Base-by-base conservation (phyloP, 768 basidiomycete genomes). In the Mycena kentingensis region DNA sequence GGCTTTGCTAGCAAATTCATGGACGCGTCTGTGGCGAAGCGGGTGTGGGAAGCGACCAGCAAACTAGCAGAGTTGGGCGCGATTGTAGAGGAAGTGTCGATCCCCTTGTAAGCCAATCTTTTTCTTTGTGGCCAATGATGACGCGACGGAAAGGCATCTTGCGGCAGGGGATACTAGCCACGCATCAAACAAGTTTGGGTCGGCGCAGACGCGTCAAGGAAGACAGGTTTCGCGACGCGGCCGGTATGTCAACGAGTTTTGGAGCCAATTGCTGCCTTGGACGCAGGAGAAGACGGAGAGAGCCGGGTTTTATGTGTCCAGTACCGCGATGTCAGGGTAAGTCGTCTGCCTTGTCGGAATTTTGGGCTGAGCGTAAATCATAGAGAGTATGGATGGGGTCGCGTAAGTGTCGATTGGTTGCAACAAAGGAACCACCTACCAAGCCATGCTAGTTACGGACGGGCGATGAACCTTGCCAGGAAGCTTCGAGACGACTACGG, bases 401-500 rank as follows among this genome's bases (percentile, higher is more conserved):
- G 48, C 26, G 51, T 4, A 16, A 19, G 25, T 3, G 25, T 29
- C 21, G 31, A 11, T 43, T 25, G 29, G 4, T 29, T 22, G 28
- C 11, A n/a, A 16, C n/a, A 27, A 19, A 15, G 36, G 25, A 34
- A 49, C 51, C 32, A 56, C 50, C 6, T 25, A 28, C 4, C 8
- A 3, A 24, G 2, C 11, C 4, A 15, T 41, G 3, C 6, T 5
- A 27, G 54, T 21, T 56, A 52, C 32, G 58, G 58, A 8, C 49
- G 54, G 2, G 56, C 56, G 11, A 54, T 54, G 48, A 60, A 60
- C 49, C 51, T 60, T 36, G 44, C 49, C 2, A 48, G 59, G 5
- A 42, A 29, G 12, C 52, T 58, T n/a, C 32, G 46, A 12, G 55
- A 60, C 16, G 59, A 58, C 11, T 60, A 57, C 59, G 25, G 57